These are phyloP conservation scores for Gastrolobium villosum DNA, from an alignment of 306 rosid species.

Conservation along the genomic window DNA sequence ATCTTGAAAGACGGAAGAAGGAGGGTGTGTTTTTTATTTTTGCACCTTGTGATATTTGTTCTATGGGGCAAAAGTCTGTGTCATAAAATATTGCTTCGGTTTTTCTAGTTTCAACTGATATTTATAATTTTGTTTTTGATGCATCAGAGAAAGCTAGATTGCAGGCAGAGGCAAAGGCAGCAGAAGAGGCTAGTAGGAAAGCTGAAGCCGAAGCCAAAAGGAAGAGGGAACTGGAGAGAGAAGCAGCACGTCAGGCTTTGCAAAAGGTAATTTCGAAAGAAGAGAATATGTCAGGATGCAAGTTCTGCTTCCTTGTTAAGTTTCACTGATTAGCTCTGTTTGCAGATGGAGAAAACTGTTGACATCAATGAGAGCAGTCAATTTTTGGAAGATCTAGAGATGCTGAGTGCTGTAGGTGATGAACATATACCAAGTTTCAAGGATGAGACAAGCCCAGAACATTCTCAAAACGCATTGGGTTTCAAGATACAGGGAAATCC, in stretches of 20 bases:
- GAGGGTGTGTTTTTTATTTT: conserved; percentile 69
- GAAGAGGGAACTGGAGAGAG: conserved; percentile 88
- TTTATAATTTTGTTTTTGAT: conserved; percentile 17
- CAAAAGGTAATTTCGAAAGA: conserved; percentile 64
- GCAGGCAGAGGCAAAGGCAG: conserved; percentile 95
- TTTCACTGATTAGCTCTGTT: conserved; percentile 39
- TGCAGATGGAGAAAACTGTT: conserved; percentile 91
- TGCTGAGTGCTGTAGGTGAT: conserved; percentile 71
- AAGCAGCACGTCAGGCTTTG: conserved; percentile 94
- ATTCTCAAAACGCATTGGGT: conserved; percentile 63
- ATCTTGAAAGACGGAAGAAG: conserved; percentile 83
- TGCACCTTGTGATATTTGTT: conserved; percentile 15
- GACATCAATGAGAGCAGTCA: conserved; percentile 85
- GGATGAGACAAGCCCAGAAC: conserved; percentile 70
- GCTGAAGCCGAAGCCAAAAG: conserved; percentile 84
- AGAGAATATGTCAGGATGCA: conserved; percentile 13
- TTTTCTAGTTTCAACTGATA: conserved; percentile 12
- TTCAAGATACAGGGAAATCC: conserved; percentile 79
- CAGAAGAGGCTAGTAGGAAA: conserved; percentile 86
- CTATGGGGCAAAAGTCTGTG: not conserved
- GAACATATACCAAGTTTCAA: conserved; percentile 61
- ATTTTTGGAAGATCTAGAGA: conserved; percentile 84
- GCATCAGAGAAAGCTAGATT: conserved; percentile 87
- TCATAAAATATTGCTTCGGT: conserved; percentile 16
- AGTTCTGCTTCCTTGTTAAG: not conserved